These are phyloP conservation scores for Neopestalotiopsis rosae DNA, from an alignment of 2,329 filamentous ascomycete genomes.

Conservation along the genomic window DNA sequence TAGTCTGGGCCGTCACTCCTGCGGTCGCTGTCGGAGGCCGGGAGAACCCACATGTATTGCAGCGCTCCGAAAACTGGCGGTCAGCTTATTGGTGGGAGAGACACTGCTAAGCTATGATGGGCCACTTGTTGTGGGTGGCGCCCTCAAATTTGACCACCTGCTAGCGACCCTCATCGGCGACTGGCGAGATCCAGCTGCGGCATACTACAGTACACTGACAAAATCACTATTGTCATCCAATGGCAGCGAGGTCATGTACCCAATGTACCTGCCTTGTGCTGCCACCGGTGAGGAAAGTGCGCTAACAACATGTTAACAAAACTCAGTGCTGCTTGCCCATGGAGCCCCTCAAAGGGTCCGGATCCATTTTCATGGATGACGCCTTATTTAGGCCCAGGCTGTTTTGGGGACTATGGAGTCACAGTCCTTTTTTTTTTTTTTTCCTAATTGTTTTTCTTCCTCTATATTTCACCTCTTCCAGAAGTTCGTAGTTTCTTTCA, in stretches of 20 bases:
- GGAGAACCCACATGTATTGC: slow-evolving; percentile 10
- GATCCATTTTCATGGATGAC: not conserved
- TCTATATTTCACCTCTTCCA: not conserved
- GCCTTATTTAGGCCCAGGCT: not conserved
- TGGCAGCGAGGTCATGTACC: not conserved
- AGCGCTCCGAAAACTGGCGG: slow-evolving; percentile 15
- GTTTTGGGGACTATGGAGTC: not conserved
- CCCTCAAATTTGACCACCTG: slow-evolving; percentile 13
- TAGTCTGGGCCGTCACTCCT: not conserved
- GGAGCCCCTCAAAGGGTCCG: slow-evolving; percentile 1
- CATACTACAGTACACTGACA: too few species aligned
- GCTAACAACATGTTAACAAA: not conserved
- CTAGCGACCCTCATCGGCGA: not conserved
- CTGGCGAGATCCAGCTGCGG: not conserved
- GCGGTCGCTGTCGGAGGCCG: not conserved
- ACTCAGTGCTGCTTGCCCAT: not conserved
- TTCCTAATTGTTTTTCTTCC: not conserved
- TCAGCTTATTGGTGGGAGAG: slow-evolving; percentile 9
- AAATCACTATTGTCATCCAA: not conserved
- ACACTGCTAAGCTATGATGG: not conserved
- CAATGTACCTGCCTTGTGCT: not conserved
- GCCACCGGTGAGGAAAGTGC: not conserved
- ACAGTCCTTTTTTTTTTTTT: too few species aligned
- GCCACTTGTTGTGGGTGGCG: slow-evolving; percentile 4
- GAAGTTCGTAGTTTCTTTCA: too few species aligned